A percentile compares a stretch with the other conserved stretches of the same genome.
Conservation (phyloP, 495 filamentous ascomycete genomes). For the Hypoxylon rickii region DNA sequence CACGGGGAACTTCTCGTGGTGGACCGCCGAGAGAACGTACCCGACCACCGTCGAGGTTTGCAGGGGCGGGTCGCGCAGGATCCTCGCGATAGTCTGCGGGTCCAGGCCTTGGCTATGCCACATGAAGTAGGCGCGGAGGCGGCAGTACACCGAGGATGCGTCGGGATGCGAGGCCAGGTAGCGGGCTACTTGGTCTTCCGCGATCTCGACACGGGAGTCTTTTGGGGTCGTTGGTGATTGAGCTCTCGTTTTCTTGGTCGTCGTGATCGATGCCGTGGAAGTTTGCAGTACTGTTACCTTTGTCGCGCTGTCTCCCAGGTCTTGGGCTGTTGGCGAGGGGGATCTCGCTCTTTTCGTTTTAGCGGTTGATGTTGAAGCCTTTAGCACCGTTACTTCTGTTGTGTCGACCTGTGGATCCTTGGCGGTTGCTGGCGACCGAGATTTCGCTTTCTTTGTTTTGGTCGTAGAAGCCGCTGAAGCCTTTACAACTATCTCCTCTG, state of each 20-base stretch:
- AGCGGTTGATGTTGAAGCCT: slow-evolving; percentile 1
- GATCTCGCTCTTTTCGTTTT: slow-evolving; percentile 15
- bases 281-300: no score
- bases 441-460: slow-evolving; percentile 11
- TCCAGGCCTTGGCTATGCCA: slow-evolving; percentile 58
- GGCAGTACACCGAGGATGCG: slow-evolving; percentile 26
- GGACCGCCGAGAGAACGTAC: slow-evolving; percentile 54
- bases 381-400: slow-evolving; percentile 21
- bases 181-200: slow-evolving; percentile 39
- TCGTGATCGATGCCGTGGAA: no score
- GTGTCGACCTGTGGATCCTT: no score
- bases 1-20: slow-evolving; percentile 47
- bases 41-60: slow-evolving; percentile 49
- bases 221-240: slow-evolving; percentile 15
- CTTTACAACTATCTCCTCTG: slow-evolving; percentile 21
- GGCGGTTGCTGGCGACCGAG: no score
- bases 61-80: slow-evolving; percentile 62
- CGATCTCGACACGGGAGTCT: slow-evolving; percentile 42
- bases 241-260: not conserved
- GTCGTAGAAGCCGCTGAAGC: not conserved
- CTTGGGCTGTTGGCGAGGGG: no score
- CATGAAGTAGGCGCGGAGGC: slow-evolving; percentile 64
- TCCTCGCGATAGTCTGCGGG: slow-evolving; percentile 49
- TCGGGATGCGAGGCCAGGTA: slow-evolving; percentile 37
- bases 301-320: no score